Evolutionary conservation across 768 basidiomycete species (phyloP).

Genomic region (Boletus reticuloceps): DNA sequence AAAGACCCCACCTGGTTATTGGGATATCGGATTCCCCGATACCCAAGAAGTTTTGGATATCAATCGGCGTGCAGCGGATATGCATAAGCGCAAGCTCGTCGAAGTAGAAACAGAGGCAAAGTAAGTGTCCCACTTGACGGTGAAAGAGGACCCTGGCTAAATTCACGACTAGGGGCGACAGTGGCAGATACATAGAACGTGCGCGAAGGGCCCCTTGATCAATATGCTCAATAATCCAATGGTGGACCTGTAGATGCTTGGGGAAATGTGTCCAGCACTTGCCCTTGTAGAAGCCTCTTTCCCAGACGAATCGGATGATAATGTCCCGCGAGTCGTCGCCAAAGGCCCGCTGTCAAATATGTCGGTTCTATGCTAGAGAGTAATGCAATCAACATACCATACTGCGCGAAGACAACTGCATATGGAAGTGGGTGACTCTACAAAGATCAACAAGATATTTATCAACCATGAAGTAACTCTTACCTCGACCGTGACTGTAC

Average conservation of each 20-base stretch:
- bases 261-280: slow-evolving; percentile 49
- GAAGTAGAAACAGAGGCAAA: slow-evolving; percentile 58
- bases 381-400: slow-evolving; percentile 36
- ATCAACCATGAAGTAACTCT: neutral
- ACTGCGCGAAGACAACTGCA: slow-evolving; percentile 54
- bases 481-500: slow-evolving; percentile 22
- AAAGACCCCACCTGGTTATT: slow-evolving; percentile 82
- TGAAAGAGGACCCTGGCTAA: neutral
- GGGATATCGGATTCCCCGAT: slow-evolving; percentile 86
- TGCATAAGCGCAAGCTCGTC: slow-evolving; percentile 64
- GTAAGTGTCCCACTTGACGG: slow-evolving; percentile 33
- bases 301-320: slow-evolving; percentile 59
- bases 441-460: slow-evolving; percentile 1
- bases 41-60: slow-evolving; percentile 80
- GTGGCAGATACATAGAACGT: slow-evolving; percentile 29
- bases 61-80: slow-evolving; percentile 68
- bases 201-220: slow-evolving; percentile 13
- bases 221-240: slow-evolving; percentile 13
- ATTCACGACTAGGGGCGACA: slow-evolving; percentile 12
- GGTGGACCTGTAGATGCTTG: slow-evolving; percentile 9
- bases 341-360: slow-evolving; percentile 42
- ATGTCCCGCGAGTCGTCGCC: slow-evolving; percentile 48
- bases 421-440: slow-evolving; percentile 56
- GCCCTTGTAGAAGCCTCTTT: slow-evolving; percentile 46
- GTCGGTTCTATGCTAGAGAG: neutral